A percentile compares a stretch with the other conserved stretches of the same genome.
These are phyloP conservation scores for Hypoxylon sp. DNA, from an alignment of 2,329 filamentous ascomycete species.

Conservation along the genomic window DNA sequence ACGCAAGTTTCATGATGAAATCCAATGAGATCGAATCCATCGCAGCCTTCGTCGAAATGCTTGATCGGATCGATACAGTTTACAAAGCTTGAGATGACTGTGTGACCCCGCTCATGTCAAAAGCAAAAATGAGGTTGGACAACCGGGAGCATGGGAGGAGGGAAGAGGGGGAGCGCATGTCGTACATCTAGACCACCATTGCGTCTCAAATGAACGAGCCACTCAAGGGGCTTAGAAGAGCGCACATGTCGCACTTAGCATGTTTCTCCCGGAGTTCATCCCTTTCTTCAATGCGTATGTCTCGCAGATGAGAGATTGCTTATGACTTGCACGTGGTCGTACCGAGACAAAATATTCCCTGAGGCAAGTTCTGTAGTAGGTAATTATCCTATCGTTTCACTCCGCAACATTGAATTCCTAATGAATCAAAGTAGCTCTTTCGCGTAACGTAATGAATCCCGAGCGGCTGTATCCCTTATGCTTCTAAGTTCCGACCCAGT, in stretches of 20 bases:
- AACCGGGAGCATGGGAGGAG: not conserved
- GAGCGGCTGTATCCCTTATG: conserved; percentile 12
- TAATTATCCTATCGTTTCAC: conserved; percentile 2
- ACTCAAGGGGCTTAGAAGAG: conserved; percentile 18
- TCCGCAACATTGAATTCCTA: not conserved
- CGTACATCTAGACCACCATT: conserved; percentile 17
- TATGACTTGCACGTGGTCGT: conserved; percentile 4
- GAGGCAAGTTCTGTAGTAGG: not conserved
- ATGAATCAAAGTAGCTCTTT: conserved; percentile 5
- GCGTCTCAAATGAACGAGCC: not conserved
- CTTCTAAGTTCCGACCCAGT: conserved; percentile 24
- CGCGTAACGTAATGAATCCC: conserved; percentile 2
- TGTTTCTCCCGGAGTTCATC: conserved; percentile 8
- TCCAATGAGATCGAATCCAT: conserved; percentile 27
- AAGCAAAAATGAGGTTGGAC: conserved; percentile 19
- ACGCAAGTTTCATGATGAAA: conserved; percentile 29
- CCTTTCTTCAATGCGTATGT: not conserved
- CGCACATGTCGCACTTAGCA: conserved; percentile 18
- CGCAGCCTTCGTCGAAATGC: conserved; percentile 2
- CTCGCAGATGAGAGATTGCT: not conserved
- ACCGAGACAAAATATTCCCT: conserved; percentile 1
- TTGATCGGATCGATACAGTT: conserved; percentile 18
- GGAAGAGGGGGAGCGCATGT: not conserved
- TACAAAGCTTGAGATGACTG: not conserved
- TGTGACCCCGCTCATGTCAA: conserved; percentile 32